Base-by-base conservation (phyloP, 345 rosid species). In the Mercurialis annua region DNA sequence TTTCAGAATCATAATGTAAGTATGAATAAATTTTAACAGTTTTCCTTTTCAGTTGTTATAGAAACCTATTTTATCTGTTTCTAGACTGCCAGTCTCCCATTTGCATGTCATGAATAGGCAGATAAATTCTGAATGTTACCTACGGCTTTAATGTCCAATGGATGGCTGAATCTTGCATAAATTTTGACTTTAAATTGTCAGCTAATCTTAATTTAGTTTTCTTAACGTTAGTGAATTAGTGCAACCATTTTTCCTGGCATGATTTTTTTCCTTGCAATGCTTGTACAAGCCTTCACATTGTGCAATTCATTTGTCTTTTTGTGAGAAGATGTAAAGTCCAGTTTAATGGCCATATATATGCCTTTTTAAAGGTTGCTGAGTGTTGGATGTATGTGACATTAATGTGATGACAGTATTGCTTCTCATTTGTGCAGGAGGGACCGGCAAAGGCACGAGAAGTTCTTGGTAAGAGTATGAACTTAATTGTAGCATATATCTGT, bases 1-100 rank as follows among this genome's bases (percentile, higher is more conserved):
- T 87, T 87, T 84, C 96, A 82, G 77, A 78, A 64, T 82, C 88
- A 84, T 47, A 82, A 76, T 77, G 99, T 95, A 70, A 95, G 99
- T 76, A 57, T 51, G 31, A 38, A 62, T 29, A 50, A 26, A 26
- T 5, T 51, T 49, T 6, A 24, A 36, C 0, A 11, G 18, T 14
- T 49, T 1, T 38, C 61, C 23, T 69, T 70, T 59, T 24, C 33
- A 31, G 43, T 48, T 24, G 31, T 30, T 16, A 14, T 50, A 59
- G 33, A 52, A 9, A 52, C 26, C 1, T 11, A 10, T 53, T 52
- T n/a, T 7, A 18, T 14, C 14, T 48, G 26, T 27, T 6, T 47
- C 58, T 53, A 53, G 58, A 26, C 33, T 10, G n/a, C 59, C 34
- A 26, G 47, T 38, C 43, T 15, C 23, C 3, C 20, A 26, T 36